phyloP scores from a whole-genome alignment of 2,329 filamentous ascomycete genomes.

The Fonsecaea multimorphosa region DNA sequence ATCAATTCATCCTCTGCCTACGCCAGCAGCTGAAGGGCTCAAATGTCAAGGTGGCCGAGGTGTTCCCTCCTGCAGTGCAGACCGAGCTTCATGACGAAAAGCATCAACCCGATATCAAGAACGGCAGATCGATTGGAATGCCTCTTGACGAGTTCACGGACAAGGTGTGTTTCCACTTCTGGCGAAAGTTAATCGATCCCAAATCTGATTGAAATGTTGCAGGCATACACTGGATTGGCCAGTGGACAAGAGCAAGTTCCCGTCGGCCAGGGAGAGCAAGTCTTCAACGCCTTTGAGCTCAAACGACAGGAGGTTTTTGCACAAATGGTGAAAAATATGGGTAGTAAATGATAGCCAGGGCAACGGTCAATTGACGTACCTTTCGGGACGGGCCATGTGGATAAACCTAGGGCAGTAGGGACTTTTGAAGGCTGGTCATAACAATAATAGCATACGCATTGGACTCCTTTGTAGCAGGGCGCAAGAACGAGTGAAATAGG shows the following conservation, averaged over 20 bases:
- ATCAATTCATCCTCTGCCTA: constrained; percentile 60
- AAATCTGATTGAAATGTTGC: constrained; percentile 4
- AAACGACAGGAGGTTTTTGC: too few relatives aligned
- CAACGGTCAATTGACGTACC: too few relatives aligned
- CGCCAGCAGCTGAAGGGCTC: constrained; percentile 58
- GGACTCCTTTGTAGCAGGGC: background rate
- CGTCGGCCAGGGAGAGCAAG: constrained; percentile 52
- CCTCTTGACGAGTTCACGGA: constrained; percentile 60
- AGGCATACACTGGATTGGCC: constrained; percentile 54
- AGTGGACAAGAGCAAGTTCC: constrained; percentile 60
- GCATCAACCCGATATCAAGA: constrained; percentile 60
- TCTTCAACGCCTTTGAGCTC: constrained; percentile 40
- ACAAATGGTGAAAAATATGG: constrained; percentile 35
- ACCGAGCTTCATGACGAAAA: constrained; percentile 63
- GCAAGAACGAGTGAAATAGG: background rate
- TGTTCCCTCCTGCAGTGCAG: constrained; percentile 63
- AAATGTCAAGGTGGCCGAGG: constrained; percentile 61
- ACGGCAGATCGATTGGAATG: constrained; percentile 60
- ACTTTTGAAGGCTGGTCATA: background rate
- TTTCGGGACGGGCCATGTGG: too few relatives aligned
- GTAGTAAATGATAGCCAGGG: too few relatives aligned
- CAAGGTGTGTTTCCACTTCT: constrained; percentile 41
- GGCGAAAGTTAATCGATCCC: background rate
- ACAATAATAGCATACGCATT: constrained; percentile 10
- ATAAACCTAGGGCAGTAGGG: too few relatives aligned